phyloP scores from a whole-genome alignment of 495 filamentous ascomycete species.

The Beverwykella pulmonaria region DNA sequence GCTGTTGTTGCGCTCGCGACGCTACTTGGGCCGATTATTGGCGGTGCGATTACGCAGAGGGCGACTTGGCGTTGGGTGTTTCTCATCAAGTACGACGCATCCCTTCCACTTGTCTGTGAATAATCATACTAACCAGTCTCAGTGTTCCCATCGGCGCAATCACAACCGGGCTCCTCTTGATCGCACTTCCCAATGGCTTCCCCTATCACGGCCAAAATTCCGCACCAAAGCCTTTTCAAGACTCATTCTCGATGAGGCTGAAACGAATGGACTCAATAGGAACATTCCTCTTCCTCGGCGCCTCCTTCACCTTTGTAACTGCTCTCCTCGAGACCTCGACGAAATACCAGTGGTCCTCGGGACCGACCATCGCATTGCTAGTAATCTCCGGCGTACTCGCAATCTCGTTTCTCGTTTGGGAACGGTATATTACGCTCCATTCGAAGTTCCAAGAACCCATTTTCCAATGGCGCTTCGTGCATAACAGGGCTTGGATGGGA shows the following conservation, averaged over 20 bases:
- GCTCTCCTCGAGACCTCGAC: neutral
- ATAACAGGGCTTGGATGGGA: slow-evolving; percentile 1
- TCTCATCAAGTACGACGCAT: neutral
- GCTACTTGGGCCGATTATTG: neutral
- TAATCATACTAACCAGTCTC: neutral
- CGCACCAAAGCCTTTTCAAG: neutral
- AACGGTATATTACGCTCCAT: neutral
- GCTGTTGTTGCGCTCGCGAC: neutral
- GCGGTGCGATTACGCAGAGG: neutral
- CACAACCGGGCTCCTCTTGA: neutral
- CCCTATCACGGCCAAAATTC: neutral
- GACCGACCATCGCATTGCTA: neutral
- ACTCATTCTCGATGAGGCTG: neutral
- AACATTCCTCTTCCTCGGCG: neutral
- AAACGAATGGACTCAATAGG: neutral
- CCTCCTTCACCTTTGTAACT: neutral
- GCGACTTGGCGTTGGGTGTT: slow-evolving; percentile 1
- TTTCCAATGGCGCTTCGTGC: neutral
- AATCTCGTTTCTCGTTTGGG: neutral
- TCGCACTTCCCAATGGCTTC: neutral
- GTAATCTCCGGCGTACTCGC: neutral
- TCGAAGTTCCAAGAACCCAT: neutral
- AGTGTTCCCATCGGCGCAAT: neutral
- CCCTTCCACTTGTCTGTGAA: neutral
- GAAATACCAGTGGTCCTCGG: neutral